Evolutionary conservation across 768 basidiomycete species (phyloP).

Genomic region (Tephrocybe sp.): DNA sequence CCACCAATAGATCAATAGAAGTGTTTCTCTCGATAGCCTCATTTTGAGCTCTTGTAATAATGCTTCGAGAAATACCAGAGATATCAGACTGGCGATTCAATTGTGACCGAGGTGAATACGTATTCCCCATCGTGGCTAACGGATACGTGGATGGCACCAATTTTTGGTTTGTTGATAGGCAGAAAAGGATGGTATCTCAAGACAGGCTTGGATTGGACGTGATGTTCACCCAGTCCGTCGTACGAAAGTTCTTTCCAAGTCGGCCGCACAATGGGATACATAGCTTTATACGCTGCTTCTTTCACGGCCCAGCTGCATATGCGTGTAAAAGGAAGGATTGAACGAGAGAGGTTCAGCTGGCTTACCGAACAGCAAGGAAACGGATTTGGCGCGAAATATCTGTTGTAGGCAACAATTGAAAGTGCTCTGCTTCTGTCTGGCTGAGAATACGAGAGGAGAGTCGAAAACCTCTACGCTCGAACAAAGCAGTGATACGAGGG

Average conservation of each 20-base stretch:
- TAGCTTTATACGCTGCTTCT: constrained; percentile 85
- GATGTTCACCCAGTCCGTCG: constrained; percentile 26
- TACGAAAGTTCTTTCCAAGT: constrained; percentile 79
- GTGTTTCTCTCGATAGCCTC: too few species aligned
- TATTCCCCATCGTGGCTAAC: constrained; percentile 86
- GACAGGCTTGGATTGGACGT: constrained; percentile 28
- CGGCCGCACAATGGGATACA: constrained; percentile 60
- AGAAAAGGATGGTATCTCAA: constrained; percentile 45
- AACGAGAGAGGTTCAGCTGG: background rate
- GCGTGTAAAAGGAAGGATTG: constrained; percentile 1
- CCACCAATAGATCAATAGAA: constrained; percentile 18
- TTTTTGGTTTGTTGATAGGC: constrained; percentile 12
- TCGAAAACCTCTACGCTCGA: constrained; percentile 44
- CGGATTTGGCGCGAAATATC: constrained; percentile 28
- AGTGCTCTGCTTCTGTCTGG: constrained; percentile 41
- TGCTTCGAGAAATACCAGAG: too few species aligned
- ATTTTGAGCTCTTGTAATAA: too few species aligned
- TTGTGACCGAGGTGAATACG: constrained; percentile 65
- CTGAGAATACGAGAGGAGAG: constrained; percentile 70
- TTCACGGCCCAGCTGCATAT: constrained; percentile 74
- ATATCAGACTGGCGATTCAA: constrained; percentile 38
- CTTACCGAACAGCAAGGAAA: constrained; percentile 77
- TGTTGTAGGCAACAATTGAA: constrained; percentile 28
- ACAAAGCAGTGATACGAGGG: constrained; percentile 59
- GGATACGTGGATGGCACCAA: constrained; percentile 59